Evolutionary conservation across 1,284 basidiomycete genomes (phyloP).

Genomic region (Sphaerobolus stellatus): DNA sequence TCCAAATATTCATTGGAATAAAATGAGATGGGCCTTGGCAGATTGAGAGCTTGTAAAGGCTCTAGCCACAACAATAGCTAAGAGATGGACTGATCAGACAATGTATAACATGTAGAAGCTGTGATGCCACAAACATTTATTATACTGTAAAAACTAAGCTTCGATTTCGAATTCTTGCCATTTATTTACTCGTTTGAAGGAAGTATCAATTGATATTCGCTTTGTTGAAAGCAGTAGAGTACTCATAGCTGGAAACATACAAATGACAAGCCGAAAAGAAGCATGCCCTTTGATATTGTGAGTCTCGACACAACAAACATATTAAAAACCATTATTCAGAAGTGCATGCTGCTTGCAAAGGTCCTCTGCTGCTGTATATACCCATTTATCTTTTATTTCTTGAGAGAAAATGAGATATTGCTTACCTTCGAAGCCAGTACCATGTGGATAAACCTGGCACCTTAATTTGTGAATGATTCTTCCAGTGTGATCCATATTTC

Average conservation of each 20-base stretch:
- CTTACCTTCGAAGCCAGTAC: conserved; percentile 27
- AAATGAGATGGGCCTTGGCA: conserved; percentile 22
- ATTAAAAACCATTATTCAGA: conserved; percentile 4
- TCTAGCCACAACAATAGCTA: conserved; percentile 19
- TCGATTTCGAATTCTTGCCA: conserved; percentile 31
- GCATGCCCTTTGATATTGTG: background rate
- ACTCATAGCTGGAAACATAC: conserved; percentile 25
- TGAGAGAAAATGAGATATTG: too few species aligned
- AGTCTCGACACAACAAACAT: conserved; percentile 16
- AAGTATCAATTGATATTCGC: conserved; percentile 24
- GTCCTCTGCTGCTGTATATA: background rate
- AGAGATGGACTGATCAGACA: background rate
- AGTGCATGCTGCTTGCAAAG: background rate
- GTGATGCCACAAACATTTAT: conserved; percentile 22
- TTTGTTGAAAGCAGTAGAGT: conserved; percentile 17
- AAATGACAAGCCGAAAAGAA: conserved; percentile 19
- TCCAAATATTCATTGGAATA: conserved; percentile 22
- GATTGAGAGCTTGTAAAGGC: conserved; percentile 27
- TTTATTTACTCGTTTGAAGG: conserved; percentile 23
- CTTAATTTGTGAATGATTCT: conserved; percentile 20
- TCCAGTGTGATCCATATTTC: conserved; percentile 24
- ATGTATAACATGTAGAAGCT: background rate
- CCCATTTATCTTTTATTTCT: background rate
- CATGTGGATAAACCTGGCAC: conserved; percentile 17
- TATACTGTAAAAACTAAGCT: conserved; percentile 20